Conservation (phyloP, 257 asterid genomes). For the Solanum paucissectum region DNA sequence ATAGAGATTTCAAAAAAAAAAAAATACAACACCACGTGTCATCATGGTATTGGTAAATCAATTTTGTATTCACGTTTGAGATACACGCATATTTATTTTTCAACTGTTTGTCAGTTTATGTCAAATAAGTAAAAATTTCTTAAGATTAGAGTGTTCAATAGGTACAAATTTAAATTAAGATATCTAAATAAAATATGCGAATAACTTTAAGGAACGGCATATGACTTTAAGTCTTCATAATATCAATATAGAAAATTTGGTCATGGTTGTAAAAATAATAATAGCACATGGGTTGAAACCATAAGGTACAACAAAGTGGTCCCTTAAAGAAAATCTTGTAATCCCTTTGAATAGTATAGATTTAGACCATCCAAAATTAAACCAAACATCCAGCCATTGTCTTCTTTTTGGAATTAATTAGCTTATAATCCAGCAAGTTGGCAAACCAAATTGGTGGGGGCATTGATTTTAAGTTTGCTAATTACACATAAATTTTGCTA, state of each 20-base stretch:
- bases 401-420: background rate
- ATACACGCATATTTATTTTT: no score
- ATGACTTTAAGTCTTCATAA: background rate
- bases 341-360: conserved; percentile 4
- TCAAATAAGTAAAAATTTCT: no score
- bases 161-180: no score
- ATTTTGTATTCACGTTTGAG: no score
- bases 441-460: conserved; percentile 17
- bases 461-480: background rate
- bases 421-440: conserved; percentile 1
- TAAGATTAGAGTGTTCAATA: no score
- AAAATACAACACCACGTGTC: no score
- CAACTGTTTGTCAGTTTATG: no score
- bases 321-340: conserved; percentile 10
- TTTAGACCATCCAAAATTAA: conserved; percentile 4
- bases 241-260: conserved; percentile 9
- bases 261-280: conserved; percentile 9
- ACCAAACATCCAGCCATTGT: background rate
- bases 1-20: no score
- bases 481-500: conserved; percentile 3
- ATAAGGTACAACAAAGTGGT: conserved; percentile 13
- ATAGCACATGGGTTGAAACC: conserved; percentile 27
- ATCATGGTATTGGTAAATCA: no score
- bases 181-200: no score
- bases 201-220: no score